These are phyloP conservation scores for Gynostemma pentaphyllum DNA, from an alignment of 306 rosid species.

Conservation along the genomic window DNA sequence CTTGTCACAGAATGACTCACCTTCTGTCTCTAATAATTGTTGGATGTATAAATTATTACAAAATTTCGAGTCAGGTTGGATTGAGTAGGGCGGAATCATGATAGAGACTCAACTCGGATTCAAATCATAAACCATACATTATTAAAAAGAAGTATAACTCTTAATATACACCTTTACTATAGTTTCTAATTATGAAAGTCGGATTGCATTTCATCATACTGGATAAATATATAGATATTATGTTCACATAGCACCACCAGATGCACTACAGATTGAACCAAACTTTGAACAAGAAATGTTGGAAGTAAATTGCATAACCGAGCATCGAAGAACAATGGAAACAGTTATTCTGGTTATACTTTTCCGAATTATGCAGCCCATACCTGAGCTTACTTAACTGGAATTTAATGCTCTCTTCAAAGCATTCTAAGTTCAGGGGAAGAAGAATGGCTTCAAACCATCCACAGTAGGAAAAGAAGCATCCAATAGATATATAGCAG, in stretches of 20 bases:
- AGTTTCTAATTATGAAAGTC: too few relatives aligned
- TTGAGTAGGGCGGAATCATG: not conserved
- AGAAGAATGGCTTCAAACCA: slow-evolving; percentile 5
- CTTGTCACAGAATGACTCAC: too few relatives aligned
- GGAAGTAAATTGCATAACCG: not conserved
- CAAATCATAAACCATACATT: not conserved
- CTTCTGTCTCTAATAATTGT: too few relatives aligned
- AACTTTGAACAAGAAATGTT: not conserved
- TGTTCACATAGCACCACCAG: not conserved
- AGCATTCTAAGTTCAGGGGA: not conserved
- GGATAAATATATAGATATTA: not conserved
- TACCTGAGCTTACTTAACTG: not conserved
- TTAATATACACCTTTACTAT: too few relatives aligned
- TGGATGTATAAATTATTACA: too few relatives aligned
- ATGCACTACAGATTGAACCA: not conserved
- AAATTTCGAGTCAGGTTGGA: not conserved
- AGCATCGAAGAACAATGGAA: not conserved
- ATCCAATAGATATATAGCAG: not conserved
- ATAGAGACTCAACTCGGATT: not conserved
- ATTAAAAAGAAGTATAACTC: not conserved
- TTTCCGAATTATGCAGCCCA: not conserved
- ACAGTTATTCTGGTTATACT: not conserved
- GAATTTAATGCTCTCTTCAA: not conserved
- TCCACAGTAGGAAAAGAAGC: not conserved
- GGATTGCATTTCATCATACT: not conserved